phyloP scores from a whole-genome alignment of 495 filamentous ascomycete species.

The Pyronema omphalodes region DNA sequence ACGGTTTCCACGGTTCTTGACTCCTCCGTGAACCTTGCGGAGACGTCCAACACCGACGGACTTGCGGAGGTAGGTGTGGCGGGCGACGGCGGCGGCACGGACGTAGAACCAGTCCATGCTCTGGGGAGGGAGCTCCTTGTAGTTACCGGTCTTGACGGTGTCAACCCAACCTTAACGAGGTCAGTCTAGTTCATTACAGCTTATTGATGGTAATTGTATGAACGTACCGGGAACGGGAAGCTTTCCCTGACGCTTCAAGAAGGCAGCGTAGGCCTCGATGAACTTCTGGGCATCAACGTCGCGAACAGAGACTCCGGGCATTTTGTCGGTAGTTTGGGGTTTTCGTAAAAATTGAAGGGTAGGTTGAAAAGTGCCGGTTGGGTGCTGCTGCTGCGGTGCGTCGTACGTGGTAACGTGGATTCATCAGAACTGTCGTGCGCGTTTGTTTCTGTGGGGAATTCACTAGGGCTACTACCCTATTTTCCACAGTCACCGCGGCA shows the following conservation, averaged over 20 bases:
- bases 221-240: constrained; percentile 77
- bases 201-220: background rate
- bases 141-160: constrained; percentile 90
- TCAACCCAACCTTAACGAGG: constrained; percentile 69
- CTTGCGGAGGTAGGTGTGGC: constrained; percentile 97
- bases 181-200: background rate
- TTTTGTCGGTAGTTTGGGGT: constrained; percentile 31
- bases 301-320: constrained; percentile 74
- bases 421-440: constrained; percentile 23
- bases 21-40: constrained; percentile 73
- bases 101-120: constrained; percentile 98
- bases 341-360: background rate
- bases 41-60: constrained; percentile 92
- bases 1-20: constrained; percentile 88
- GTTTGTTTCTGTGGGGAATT: constrained; percentile 6
- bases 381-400: constrained; percentile 25
- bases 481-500: too few relatives aligned
- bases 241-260: constrained; percentile 98
- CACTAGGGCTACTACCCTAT: too few relatives aligned
- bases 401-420: constrained; percentile 10
- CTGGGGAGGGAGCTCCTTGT: constrained; percentile 94
- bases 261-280: constrained; percentile 82
- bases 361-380: background rate
- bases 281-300: constrained; percentile 94
- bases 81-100: constrained; percentile 84